Evolutionary conservation across 345 rosid species (phyloP).

Genomic region (Brassica incana): DNA sequence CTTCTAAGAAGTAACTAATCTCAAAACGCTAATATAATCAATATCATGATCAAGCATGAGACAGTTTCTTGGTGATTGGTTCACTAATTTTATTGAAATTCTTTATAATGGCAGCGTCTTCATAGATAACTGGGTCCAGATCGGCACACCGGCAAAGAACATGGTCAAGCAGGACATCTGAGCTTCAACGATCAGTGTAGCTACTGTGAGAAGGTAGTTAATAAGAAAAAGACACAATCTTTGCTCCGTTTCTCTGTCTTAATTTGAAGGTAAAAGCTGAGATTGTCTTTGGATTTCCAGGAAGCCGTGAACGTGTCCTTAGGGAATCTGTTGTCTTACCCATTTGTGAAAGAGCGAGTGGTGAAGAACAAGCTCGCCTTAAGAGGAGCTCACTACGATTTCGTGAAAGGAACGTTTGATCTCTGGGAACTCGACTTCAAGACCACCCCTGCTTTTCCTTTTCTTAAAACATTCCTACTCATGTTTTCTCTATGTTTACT

Average conservation of each 20-base stretch:
- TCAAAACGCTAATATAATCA: neutral
- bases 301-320: conserved; percentile 82
- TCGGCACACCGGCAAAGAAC: conserved; percentile 71
- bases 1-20: conserved; percentile 25
- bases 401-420: conserved; percentile 64
- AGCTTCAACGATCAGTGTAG: conserved; percentile 67
- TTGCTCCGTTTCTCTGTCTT: neutral
- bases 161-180: conserved; percentile 60
- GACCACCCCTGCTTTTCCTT: conserved; percentile 40
- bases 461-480: conserved; percentile 16
- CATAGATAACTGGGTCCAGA: conserved; percentile 83
- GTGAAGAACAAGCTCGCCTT: conserved; percentile 48
- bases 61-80: neutral
- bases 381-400: conserved; percentile 81
- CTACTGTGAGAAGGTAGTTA: conserved; percentile 73
- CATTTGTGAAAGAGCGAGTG: conserved; percentile 69
- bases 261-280: neutral
- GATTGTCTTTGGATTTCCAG: conserved; percentile 31
- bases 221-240: neutral
- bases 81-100: conserved; percentile 21
- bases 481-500: neutral
- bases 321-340: conserved; percentile 71
- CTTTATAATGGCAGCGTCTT: conserved; percentile 58
- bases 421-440: conserved; percentile 74
- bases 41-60: neutral